Evolutionary conservation across 176 grass and related monocot genomes (phyloP), one percentile per base, ranked within the genome.

Genomic region (Aegilops sharonensis): DNA sequence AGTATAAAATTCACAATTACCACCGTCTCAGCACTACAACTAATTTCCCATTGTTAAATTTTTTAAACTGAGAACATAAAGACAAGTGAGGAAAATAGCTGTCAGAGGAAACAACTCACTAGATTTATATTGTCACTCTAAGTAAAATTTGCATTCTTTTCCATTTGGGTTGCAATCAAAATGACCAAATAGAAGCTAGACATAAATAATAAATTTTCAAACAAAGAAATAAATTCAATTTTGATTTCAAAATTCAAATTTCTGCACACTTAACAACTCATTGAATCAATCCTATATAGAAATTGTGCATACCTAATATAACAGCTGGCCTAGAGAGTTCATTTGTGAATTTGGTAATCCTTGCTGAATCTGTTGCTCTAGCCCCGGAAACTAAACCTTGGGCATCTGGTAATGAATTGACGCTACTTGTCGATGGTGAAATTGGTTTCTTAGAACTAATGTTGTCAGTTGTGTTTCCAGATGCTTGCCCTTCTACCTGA

Each of bases 341-440:
- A 2, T 17, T 84, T 64, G 89, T 99, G 80, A 97, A 97, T 87
- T 99, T 96, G 67, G 80, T 73, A 25, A 99, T 79, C 85, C 97
- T 90, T 13, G 97, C 90, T 20, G 97, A 96, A 92, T 99, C 97
- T 60, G 97, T 97, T 63, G 97, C 94, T 90, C 97, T 92, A 88
- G 97, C 90, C 25, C 92, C 97, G 70, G 90, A 95, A 85, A 97
- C 86, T 87, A 87, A 89, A 71, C 94, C 86, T 78, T 93, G 90
- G 54, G 87, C 90, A 90, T 99, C 92, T 69, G 92, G 85, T 71
- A 88, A 91, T 42, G 77, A 78, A 85, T 42, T 93, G 4, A 64
- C 24, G 59, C 77, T 99, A 69, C 85, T 97, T 76, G 90, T 86
- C 52, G 90, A 86, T 69, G 85, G 91, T 54, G 78, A 37, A 80